phyloP scores from a whole-genome alignment of 345 rosid species.

The Tarenaya hassleriana region DNA sequence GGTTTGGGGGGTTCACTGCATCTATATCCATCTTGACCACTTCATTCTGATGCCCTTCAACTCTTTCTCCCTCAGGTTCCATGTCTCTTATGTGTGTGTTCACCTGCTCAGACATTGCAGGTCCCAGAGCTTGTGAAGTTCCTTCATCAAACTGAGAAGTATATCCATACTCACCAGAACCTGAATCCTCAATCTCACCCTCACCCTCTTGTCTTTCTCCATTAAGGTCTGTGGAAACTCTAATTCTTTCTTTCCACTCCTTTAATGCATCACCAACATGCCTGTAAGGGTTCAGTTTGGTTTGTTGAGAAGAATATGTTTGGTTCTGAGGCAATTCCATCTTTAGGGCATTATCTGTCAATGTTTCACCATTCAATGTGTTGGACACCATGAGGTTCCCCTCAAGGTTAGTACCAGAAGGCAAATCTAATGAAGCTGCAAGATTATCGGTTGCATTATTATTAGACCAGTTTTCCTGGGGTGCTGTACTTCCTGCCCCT shows the following conservation, averaged over 20 bases:
- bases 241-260: conserved; percentile 91
- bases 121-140: conserved; percentile 79
- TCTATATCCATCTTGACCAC: conserved; percentile 58
- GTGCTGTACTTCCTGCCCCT: conserved; percentile 38
- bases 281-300: conserved; percentile 67
- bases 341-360: conserved; percentile 40
- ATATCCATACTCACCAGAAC: conserved; percentile 72
- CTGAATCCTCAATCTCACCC: conserved; percentile 57
- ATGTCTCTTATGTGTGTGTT: conserved; percentile 40
- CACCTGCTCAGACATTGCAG: conserved; percentile 80
- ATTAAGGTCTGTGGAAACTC: conserved; percentile 53
- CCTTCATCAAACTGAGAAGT: conserved; percentile 67
- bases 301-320: conserved; percentile 38
- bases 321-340: conserved; percentile 39
- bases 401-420: conserved; percentile 45
- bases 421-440: conserved; percentile 41
- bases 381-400: conserved; percentile 42
- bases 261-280: conserved; percentile 81
- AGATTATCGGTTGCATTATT: conserved; percentile 37
- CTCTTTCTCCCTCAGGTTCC: conserved; percentile 45
- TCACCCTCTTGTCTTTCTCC: conserved; percentile 41
- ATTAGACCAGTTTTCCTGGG: conserved; percentile 43
- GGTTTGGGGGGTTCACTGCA: conserved; percentile 36
- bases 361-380: conserved; percentile 42
- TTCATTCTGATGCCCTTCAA: conserved; percentile 36